Evolutionary conservation across 306 rosid genomes (phyloP).

Genomic region (Malus fusca): DNA sequence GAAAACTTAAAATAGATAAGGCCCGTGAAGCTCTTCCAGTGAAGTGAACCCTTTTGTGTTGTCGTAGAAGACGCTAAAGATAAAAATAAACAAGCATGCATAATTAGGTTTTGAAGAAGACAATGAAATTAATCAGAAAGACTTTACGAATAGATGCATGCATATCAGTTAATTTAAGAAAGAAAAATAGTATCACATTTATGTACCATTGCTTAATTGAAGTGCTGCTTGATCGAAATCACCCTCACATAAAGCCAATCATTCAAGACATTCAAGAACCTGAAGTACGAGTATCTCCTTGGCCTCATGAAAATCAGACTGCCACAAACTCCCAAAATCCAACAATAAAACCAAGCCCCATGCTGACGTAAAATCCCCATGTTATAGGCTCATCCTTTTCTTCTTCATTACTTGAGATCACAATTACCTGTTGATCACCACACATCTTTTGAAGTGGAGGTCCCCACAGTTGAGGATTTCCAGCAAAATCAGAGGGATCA

Average conservation of each 20-base stretch:
- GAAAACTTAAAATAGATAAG: background rate
- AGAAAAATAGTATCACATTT: too few species aligned
- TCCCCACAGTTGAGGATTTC: background rate
- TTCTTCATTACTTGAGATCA: background rate
- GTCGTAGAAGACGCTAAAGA: background rate
- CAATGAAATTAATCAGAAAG: background rate
- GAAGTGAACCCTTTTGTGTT: background rate
- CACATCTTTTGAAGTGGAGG: background rate
- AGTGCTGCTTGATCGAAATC: background rate
- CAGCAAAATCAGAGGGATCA: background rate
- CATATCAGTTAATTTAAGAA: constrained; percentile 20
- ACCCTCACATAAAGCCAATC: background rate
- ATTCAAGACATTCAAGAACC: background rate
- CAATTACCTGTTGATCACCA: background rate
- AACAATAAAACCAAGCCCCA: background rate
- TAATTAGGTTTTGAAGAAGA: background rate
- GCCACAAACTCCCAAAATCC: constrained; percentile 34
- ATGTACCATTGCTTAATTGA: too few species aligned
- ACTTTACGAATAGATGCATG: too few species aligned
- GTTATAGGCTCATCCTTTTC: background rate
- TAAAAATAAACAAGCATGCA: background rate
- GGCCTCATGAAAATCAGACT: background rate
- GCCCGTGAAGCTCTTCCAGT: too few species aligned
- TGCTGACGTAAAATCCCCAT: constrained; percentile 8
- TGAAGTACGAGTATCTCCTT: constrained; percentile 12